Conservation (phyloP, 192 early-diverging fungal species). For the Coemansia sp. region DNA sequence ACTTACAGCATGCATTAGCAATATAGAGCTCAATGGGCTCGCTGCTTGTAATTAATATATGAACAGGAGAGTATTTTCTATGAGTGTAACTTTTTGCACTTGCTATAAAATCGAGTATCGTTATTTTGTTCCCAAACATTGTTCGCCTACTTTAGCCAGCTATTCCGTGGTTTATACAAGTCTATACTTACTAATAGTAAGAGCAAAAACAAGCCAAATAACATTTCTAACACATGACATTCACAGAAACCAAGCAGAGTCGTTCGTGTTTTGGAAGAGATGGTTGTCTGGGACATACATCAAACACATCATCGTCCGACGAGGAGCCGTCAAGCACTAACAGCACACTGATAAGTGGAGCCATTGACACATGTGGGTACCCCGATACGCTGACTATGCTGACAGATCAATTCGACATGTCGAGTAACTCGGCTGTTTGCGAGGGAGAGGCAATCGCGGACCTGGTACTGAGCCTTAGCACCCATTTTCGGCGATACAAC, state of each 20-base stretch:
- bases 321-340: slow-evolving; percentile 11
- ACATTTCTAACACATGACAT: too few species aligned
- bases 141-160: background rate
- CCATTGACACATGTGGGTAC: background rate
- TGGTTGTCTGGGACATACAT: background rate
- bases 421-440: slow-evolving; percentile 11
- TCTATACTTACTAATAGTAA: background rate
- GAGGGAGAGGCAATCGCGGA: slow-evolving; percentile 21
- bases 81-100: background rate
- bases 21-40: background rate
- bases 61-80: too few species aligned
- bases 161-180: background rate
- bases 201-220: too few species aligned
- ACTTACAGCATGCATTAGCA: background rate
- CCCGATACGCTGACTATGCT: background rate
- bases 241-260: background rate
- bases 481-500: slow-evolving; percentile 26
- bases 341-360: slow-evolving; percentile 3
- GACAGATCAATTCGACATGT: background rate
- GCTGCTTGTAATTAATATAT: background rate
- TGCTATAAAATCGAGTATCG: background rate
- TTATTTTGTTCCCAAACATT: background rate
- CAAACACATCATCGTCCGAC: background rate
- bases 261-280: background rate
- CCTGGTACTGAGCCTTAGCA: slow-evolving; percentile 11